Conservation (phyloP, 305 asterid genomes). For the Rubia tinctorum region DNA sequence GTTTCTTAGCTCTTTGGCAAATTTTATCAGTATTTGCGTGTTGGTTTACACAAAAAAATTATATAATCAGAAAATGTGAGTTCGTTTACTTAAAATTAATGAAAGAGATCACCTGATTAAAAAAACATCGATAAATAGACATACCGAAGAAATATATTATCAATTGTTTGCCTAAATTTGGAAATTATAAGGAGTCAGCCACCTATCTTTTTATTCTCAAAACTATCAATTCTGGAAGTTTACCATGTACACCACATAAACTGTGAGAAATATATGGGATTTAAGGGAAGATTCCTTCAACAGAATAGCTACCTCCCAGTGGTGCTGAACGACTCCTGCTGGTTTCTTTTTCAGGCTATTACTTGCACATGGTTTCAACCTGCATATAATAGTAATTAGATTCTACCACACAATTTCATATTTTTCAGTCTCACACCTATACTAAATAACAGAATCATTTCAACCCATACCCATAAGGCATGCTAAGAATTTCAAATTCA, state of each 20-base stretch:
- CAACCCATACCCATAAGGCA: neutral
- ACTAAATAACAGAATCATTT: neutral
- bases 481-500: neutral
- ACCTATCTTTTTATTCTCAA: neutral
- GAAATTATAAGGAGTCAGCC: neutral
- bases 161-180: neutral
- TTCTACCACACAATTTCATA: slow-evolving; percentile 4
- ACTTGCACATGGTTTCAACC: slow-evolving; percentile 63
- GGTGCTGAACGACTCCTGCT: slow-evolving; percentile 44
- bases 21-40: neutral
- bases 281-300: neutral
- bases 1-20: neutral
- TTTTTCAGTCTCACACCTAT: neutral
- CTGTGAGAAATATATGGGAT: neutral
- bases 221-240: neutral
- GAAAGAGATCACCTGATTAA: neutral
- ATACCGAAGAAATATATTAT: neutral
- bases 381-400: slow-evolving; percentile 30
- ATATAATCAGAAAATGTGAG: neutral
- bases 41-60: neutral
- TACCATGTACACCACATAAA: neutral
- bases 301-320: slow-evolving; percentile 49
- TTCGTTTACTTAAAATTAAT: neutral
- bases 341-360: slow-evolving; percentile 58
- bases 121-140: neutral